Percentiles rank a stretch among this genome's conserved stretches.
Evolutionary conservation across 768 basidiomycete genomes (phyloP).

Genomic region (Pisolithus marmoratus): DNA sequence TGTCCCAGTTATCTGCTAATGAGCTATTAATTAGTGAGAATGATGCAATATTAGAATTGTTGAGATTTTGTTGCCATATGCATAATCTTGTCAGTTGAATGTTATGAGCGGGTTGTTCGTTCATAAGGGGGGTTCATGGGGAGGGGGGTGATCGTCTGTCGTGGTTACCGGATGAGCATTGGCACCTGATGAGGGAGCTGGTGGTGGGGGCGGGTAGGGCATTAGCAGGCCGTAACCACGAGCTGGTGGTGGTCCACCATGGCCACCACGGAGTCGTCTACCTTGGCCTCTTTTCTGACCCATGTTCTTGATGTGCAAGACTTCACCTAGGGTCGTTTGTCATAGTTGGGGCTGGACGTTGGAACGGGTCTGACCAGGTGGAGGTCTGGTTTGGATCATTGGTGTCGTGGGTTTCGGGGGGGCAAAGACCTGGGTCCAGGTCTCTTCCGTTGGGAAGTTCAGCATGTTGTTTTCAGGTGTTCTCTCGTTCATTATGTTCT

Average conservation of each 20-base stretch:
- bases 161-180: neutral
- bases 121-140: neutral
- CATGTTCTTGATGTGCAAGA: neutral
- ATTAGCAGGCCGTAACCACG: neutral
- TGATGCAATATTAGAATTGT: constrained; percentile 18
- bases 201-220: neutral
- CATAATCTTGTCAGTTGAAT: constrained; percentile 2
- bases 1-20: neutral
- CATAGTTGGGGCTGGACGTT: neutral
- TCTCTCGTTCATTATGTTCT: neutral
- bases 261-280: neutral
- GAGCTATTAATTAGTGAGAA: constrained; percentile 9
- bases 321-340: neutral
- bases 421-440: constrained; percentile 6
- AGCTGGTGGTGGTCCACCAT: neutral
- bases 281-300: neutral
- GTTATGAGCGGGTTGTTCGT: neutral
- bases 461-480: constrained; percentile 6
- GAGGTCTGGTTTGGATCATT: neutral
- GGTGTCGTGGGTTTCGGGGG: neutral
- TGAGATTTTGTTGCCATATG: constrained; percentile 27
- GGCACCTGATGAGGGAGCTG: neutral
- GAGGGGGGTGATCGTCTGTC: neutral
- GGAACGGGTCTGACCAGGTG: neutral
- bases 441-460: constrained; percentile 9